Percentiles rank a stretch among this genome's conserved stretches.
Evolutionary conservation across 495 filamentous ascomycete genomes (phyloP).

Genomic region (Elasticomyces elasticus): DNA sequence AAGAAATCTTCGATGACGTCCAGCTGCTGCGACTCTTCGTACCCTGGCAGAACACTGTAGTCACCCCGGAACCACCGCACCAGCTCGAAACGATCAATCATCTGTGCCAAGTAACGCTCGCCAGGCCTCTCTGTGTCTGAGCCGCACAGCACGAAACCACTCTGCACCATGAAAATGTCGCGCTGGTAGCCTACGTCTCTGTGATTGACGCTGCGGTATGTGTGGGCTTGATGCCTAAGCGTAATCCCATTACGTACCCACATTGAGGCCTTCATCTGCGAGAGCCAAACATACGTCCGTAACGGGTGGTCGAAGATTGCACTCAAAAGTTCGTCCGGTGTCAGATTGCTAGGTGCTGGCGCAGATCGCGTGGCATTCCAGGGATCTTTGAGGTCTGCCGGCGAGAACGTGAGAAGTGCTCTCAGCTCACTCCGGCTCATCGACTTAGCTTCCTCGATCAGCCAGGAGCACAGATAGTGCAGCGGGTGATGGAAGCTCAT

Average conservation of each 20-base stretch:
- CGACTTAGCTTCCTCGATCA: slow-evolving; percentile 77
- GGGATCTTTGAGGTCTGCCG: slow-evolving; percentile 48
- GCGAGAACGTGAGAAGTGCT: slow-evolving; percentile 52
- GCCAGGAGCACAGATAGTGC: slow-evolving; percentile 95
- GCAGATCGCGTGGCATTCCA: slow-evolving; percentile 36
- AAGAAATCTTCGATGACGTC: slow-evolving; percentile 95
- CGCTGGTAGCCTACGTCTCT: slow-evolving; percentile 87
- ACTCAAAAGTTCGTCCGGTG: slow-evolving; percentile 68
- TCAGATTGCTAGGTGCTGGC: slow-evolving; percentile 33
- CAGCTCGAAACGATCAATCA: slow-evolving; percentile 85
- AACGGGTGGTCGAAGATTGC: slow-evolving; percentile 88
- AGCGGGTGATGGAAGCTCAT: slow-evolving; percentile 98
- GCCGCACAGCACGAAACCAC: slow-evolving; percentile 76
- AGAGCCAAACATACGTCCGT: slow-evolving; percentile 87
- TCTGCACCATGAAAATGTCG: slow-evolving; percentile 90
- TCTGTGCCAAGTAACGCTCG: slow-evolving; percentile 62
- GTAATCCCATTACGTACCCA: slow-evolving; percentile 98
- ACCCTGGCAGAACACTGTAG: slow-evolving; percentile 57
- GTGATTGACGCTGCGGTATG: slow-evolving; percentile 76
- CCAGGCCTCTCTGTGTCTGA: slow-evolving; percentile 45
- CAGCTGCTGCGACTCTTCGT: slow-evolving; percentile 75
- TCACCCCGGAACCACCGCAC: slow-evolving; percentile 78
- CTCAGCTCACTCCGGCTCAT: slow-evolving; percentile 58
- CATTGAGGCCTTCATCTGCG: slow-evolving; percentile 95
- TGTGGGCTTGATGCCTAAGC: slow-evolving; percentile 84